A percentile compares a stretch with the other conserved stretches of the same genome.
These are phyloP conservation scores for Plasmodium inui DNA, from an alignment of 169 alveolate genomes.

Conservation along the genomic window DNA sequence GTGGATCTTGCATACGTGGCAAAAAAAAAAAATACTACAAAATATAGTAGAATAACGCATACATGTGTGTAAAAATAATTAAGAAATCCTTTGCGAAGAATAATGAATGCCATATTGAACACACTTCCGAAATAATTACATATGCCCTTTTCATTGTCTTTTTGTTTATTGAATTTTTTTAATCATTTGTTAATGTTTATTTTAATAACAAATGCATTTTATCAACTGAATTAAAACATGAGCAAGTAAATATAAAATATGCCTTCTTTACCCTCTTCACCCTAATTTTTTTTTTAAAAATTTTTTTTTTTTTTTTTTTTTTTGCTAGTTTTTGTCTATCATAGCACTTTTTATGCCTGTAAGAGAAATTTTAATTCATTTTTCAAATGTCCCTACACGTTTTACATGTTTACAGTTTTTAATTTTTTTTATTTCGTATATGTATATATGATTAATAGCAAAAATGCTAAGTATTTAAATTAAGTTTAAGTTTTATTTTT, in stretches of 20 bases:
- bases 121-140: neutral
- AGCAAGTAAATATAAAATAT: neutral
- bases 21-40: neutral
- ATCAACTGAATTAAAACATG: neutral
- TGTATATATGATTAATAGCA: slow-evolving; percentile 15
- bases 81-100: neutral
- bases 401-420: neutral
- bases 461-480: neutral
- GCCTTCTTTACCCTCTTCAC: neutral
- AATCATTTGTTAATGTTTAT: neutral
- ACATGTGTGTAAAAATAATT: neutral
- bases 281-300: neutral
- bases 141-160: neutral
- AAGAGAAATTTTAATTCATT: slow-evolving; percentile 8
- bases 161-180: neutral
- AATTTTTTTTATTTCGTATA: neutral
- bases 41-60: neutral
- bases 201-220: neutral
- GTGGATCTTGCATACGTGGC: neutral
- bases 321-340: neutral
- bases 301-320: neutral
- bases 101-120: neutral
- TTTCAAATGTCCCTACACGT: slow-evolving; percentile 14
- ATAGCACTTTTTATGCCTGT: neutral
- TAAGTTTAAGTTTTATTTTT: neutral